Evolutionary conservation across 352 stramenopile species (phyloP).

Genomic region (Globisporangium camurandrum): DNA sequence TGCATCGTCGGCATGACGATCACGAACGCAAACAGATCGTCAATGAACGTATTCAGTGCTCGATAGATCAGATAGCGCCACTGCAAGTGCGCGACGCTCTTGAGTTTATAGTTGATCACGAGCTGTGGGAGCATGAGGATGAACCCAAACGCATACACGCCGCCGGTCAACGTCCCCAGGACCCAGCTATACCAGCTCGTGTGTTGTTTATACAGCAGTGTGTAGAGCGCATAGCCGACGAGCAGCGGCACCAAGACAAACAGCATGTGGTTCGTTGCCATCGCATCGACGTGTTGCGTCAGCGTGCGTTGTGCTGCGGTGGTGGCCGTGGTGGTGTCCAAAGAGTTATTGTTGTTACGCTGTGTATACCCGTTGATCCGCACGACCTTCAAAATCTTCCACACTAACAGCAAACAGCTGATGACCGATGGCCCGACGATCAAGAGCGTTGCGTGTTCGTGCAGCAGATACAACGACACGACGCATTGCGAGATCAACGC

Average conservation of each 20-base stretch:
- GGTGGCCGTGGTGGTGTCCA: slow-evolving; percentile 71
- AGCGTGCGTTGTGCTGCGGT: slow-evolving; percentile 76
- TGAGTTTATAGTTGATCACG: slow-evolving; percentile 98
- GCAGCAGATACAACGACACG: slow-evolving; percentile 96
- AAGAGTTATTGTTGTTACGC: slow-evolving; percentile 64
- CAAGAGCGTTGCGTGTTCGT: slow-evolving; percentile 96
- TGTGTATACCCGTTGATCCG: slow-evolving; percentile 69
- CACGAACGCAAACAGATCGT: slow-evolving; percentile 97
- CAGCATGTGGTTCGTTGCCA: slow-evolving; percentile 74
- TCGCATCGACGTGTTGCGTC: slow-evolving; percentile 75
- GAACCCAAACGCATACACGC: slow-evolving; percentile 98
- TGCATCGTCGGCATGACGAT: slow-evolving; percentile 99
- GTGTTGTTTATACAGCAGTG: slow-evolving; percentile 90
- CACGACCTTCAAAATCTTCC: slow-evolving; percentile 93
- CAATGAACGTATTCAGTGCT: slow-evolving; percentile 97
- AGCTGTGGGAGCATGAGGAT: slow-evolving; percentile 98
- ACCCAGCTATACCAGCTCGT: slow-evolving; percentile 97
- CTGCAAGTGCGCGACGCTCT: slow-evolving; percentile 93
- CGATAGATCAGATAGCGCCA: slow-evolving; percentile 98
- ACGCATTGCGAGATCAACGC: slow-evolving; percentile 97
- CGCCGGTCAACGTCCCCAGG: slow-evolving; percentile 94
- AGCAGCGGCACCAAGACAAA: slow-evolving; percentile 87
- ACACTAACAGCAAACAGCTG: slow-evolving; percentile 80
- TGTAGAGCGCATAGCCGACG: slow-evolving; percentile 92
- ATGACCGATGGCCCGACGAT: slow-evolving; percentile 87